These are phyloP conservation scores for Pseudocercospora crystallina DNA, from an alignment of 2,329 filamentous ascomycete genomes.

Conservation along the genomic window DNA sequence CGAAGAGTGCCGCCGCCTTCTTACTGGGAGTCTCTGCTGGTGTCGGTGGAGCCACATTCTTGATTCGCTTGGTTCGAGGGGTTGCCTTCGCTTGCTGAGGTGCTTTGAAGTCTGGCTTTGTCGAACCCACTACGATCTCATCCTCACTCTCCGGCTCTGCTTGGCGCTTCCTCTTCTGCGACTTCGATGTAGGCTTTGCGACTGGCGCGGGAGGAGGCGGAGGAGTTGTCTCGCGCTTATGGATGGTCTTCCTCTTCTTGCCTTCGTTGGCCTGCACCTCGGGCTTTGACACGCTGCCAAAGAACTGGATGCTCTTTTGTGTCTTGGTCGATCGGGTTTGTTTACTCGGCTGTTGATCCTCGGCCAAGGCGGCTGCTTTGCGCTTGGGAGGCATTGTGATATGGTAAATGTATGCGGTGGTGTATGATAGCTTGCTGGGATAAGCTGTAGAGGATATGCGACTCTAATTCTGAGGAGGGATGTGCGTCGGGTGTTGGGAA, in stretches of 20 bases:
- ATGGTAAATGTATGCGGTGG: conserved; percentile 58
- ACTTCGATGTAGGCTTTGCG: conserved; percentile 7
- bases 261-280: conserved; percentile 10
- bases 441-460: conserved; percentile 12
- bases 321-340: conserved; percentile 24
- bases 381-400: conserved; percentile 31
- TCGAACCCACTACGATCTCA: conserved; percentile 17
- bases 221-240: conserved; percentile 19
- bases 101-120: background rate
- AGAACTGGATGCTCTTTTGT: conserved; percentile 26
- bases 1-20: conserved; percentile 35
- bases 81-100: conserved; percentile 19
- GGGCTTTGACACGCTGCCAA: conserved; percentile 24
- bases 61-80: conserved; percentile 35
- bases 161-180: conserved; percentile 29
- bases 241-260: conserved; percentile 27
- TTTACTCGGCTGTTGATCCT: conserved; percentile 24
- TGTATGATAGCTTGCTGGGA: conserved; percentile 19
- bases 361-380: conserved; percentile 25
- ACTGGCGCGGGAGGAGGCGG: conserved; percentile 13
- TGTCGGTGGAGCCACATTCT: conserved; percentile 30
- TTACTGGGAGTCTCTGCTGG: conserved; percentile 38
- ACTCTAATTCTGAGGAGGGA: no score
- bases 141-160: conserved; percentile 23
- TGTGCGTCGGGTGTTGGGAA: no score